Evolutionary conservation across 169 alveolate species (phyloP).

Genomic region (Eimeria necatrix): DNA sequence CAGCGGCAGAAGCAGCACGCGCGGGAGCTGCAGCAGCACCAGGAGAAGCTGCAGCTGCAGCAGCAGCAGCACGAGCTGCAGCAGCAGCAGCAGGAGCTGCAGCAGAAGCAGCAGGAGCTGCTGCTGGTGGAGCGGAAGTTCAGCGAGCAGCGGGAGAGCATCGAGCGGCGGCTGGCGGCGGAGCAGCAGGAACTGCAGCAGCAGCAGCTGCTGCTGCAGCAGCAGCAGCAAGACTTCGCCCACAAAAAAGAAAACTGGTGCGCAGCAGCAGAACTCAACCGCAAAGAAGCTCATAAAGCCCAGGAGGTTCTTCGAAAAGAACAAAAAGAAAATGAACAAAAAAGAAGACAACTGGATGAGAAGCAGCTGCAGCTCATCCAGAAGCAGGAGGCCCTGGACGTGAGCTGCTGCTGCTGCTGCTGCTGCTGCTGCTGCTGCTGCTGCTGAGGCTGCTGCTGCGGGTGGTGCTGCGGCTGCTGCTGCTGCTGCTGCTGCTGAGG

Average conservation of each 20-base stretch:
- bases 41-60: slow-evolving; percentile 2
- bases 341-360: neutral
- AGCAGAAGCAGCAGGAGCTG: slow-evolving; percentile 35
- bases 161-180: neutral
- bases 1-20: slow-evolving; percentile 13
- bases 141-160: slow-evolving; percentile 5
- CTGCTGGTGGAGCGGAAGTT: slow-evolving; percentile 15
- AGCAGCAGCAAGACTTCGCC: neutral
- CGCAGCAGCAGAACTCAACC: neutral
- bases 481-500: no score
- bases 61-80: neutral
- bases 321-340: no score
- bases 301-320: neutral
- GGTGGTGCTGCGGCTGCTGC: slow-evolving; percentile 2
- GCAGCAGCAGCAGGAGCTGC: slow-evolving; percentile 6
- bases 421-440: neutral
- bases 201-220: slow-evolving; percentile 36
- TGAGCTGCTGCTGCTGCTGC: slow-evolving; percentile 18
- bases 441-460: neutral
- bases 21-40: neutral
- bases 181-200: slow-evolving; percentile 25
- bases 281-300: neutral
- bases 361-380: neutral
- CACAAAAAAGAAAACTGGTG: neutral
- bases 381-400: neutral